Base-by-base conservation (phyloP, 2,329 filamentous ascomycete species). In the Plectosphaerella cucumerina region DNA sequence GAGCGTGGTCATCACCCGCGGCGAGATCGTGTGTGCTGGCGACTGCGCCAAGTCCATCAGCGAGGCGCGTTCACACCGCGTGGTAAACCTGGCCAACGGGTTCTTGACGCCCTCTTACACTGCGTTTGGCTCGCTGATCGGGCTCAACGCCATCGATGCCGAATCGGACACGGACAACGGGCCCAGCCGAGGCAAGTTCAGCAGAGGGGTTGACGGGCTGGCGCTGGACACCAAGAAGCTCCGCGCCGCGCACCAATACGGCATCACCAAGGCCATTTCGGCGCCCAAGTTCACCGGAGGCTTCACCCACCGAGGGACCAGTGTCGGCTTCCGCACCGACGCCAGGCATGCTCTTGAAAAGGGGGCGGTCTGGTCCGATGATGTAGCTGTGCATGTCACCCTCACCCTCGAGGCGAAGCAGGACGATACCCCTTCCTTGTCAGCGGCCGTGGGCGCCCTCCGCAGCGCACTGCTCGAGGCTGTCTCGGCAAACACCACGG, bases 111-210 rank as follows among this genome's bases (percentile, higher is more conserved):
- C 77, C 6, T 72, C 82, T 1, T 77, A 87, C 54, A 84, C 81
- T 3, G 81, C 79, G 2, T 80, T 86, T 26, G 83, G 78, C 1
- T 79, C 81, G 4, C 70, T 70, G 1, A 66, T 89, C 1, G 85
- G 85, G 1, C 73, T 89, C 6, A 79, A 79, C 54, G 84, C 81
- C 49, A 87, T 89, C 49, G 76, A 80, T 51, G 73, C 73, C 5
- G 85, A 87, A 55, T 61, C 68, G 8, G 67, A 69, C 44, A 80
- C 76, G 1, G 78, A 81, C 55, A 81, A 82, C 53, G 80, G 80
- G 2, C 61, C 62, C 2, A 72, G 68, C 51, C 64, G 66, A 0
- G 62, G 70, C 0, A 61, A 69, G 6, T 85, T 86, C 58, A 81
- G 78, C 44, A 75, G 82, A 11, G 84, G 77, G 8, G 66, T 81